Conservation (phyloP, 2,329 filamentous ascomycete genomes). For the Fusarium burgessii region DNA sequence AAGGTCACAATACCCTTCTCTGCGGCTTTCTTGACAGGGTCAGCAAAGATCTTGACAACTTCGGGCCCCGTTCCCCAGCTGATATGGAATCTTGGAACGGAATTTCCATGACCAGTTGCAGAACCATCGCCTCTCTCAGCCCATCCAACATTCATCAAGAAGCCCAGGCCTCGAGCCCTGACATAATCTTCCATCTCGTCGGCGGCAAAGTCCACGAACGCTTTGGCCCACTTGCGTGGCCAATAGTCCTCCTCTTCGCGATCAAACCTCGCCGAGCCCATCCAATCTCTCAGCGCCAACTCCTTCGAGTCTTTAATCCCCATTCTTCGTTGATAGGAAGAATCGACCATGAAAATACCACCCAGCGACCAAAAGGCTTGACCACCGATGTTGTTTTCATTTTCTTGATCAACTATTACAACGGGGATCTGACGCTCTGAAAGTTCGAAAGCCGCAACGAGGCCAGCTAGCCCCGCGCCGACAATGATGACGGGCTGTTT, state of each 20-base stretch:
- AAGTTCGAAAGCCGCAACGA: slow-evolving; percentile 70
- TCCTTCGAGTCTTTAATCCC: slow-evolving; percentile 69
- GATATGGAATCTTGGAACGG: slow-evolving; percentile 72
- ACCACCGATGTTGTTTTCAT: slow-evolving; percentile 66
- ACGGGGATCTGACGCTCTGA: slow-evolving; percentile 61
- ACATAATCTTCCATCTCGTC: slow-evolving; percentile 70
- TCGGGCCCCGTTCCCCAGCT: slow-evolving; percentile 73
- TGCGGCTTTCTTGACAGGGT: slow-evolving; percentile 66
- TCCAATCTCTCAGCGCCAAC: slow-evolving; percentile 70
- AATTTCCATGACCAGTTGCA: slow-evolving; percentile 70
- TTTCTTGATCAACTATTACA: slow-evolving; percentile 70
- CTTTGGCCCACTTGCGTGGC: slow-evolving; percentile 72
- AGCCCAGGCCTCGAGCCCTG: slow-evolving; percentile 63
- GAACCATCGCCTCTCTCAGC: slow-evolving; percentile 69
- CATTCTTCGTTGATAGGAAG: slow-evolving; percentile 65
- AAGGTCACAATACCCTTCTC: slow-evolving; percentile 66
- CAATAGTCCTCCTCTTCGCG: slow-evolving; percentile 67
- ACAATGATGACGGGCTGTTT: slow-evolving; percentile 64
- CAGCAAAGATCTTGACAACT: slow-evolving; percentile 67
- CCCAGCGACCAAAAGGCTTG: slow-evolving; percentile 75
- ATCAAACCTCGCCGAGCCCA: slow-evolving; percentile 69
- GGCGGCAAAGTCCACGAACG: slow-evolving; percentile 71
- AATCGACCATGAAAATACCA: slow-evolving; percentile 70
- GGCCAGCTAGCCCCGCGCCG: slow-evolving; percentile 68
- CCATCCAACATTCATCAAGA: slow-evolving; percentile 69